These are phyloP conservation scores for Madurella mycetomatis DNA, from an alignment of 2,329 filamentous ascomycete genomes.

Conservation along the genomic window DNA sequence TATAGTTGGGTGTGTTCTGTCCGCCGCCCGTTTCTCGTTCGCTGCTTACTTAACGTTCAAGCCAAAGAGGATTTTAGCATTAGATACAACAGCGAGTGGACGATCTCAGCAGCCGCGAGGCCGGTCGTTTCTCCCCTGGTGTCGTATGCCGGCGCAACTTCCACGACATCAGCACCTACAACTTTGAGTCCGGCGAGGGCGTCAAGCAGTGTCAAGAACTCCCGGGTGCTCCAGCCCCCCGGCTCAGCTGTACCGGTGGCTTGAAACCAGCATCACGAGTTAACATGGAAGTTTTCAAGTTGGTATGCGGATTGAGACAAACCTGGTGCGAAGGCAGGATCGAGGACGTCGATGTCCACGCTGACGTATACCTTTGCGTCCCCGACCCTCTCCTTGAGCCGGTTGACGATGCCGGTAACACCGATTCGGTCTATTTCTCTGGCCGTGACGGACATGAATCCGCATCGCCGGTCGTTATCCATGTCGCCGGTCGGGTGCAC, in stretches of 20 bases:
- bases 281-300: no score
- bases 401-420: conserved; percentile 54
- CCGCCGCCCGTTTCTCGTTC: no score
- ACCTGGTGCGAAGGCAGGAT: conserved; percentile 63
- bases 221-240: conserved; percentile 74
- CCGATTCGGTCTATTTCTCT: conserved; percentile 70
- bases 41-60: no score
- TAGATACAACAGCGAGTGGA: conserved; percentile 19
- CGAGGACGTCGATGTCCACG: conserved; percentile 77
- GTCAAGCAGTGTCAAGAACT: conserved; percentile 68
- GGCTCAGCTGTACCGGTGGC: conserved; percentile 76
- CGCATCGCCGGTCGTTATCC: conserved; percentile 53
- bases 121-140: conserved; percentile 68
- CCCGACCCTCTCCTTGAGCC: conserved; percentile 51
- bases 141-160: conserved; percentile 71
- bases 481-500: conserved; percentile 46
- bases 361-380: conserved; percentile 61
- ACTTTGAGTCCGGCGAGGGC: conserved; percentile 68
- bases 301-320: conserved; percentile 6
- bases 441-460: conserved; percentile 54
- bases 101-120: conserved; percentile 66
- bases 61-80: conserved; percentile 6
- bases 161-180: conserved; percentile 74
- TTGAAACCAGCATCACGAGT: not conserved
- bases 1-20: no score